Evolutionary conservation across 2,329 filamentous ascomycete genomes (phyloP).

Genomic region (Ascochyta viciae-villosae): DNA sequence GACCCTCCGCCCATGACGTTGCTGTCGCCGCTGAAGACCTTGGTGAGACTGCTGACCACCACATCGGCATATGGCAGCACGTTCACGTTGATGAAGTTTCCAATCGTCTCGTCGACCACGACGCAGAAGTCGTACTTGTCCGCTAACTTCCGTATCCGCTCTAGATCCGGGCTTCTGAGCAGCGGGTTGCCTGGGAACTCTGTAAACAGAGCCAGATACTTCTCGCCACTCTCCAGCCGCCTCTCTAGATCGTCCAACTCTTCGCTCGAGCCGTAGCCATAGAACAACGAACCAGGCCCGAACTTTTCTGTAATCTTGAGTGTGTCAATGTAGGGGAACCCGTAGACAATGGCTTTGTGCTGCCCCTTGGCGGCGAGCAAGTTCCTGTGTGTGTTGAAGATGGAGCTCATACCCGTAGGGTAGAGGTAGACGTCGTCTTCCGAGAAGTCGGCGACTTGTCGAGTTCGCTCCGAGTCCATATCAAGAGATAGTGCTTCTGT

Average conservation of each 20-base stretch:
- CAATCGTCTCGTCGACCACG: slow-evolving; percentile 94
- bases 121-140: slow-evolving; percentile 87
- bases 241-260: slow-evolving; percentile 85
- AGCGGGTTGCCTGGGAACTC: slow-evolving; percentile 96
- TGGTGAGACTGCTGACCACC: slow-evolving; percentile 93
- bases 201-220: slow-evolving; percentile 84
- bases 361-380: slow-evolving; percentile 69
- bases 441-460: slow-evolving; percentile 67
- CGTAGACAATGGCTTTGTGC: slow-evolving; percentile 86
- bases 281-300: slow-evolving; percentile 86
- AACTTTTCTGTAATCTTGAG: slow-evolving; percentile 95
- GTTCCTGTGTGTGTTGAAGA: slow-evolving; percentile 84
- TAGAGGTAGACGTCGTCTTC: slow-evolving; percentile 91
- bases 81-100: slow-evolving; percentile 95
- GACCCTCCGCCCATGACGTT: slow-evolving; percentile 92
- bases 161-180: slow-evolving; percentile 81
- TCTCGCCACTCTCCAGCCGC: slow-evolving; percentile 74
- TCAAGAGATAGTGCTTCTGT: slow-evolving; percentile 64
- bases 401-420: slow-evolving; percentile 92
- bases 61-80: slow-evolving; percentile 89
- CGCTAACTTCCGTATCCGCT: slow-evolving; percentile 79
- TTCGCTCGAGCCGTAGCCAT: slow-evolving; percentile 76
- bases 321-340: slow-evolving; percentile 98
- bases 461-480: slow-evolving; percentile 48
- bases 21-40: slow-evolving; percentile 95